phyloP scores from a whole-genome alignment of 1,284 basidiomycete species.

The Chondrostereum purpureum region DNA sequence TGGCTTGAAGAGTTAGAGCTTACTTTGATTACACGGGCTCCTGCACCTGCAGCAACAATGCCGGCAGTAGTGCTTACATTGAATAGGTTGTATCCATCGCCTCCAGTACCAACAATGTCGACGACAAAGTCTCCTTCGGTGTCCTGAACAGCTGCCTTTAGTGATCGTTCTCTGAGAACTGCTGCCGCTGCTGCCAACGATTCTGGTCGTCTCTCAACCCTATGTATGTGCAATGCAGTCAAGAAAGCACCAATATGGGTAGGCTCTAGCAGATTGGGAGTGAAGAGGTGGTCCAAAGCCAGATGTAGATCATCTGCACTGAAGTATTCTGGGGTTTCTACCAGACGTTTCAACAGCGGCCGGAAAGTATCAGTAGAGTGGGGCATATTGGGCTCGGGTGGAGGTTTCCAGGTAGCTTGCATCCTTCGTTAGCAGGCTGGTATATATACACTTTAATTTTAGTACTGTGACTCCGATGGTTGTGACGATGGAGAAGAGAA shows the following conservation, averaged over 20 bases:
- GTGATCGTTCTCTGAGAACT: conserved; percentile 62
- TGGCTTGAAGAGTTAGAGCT: conserved; percentile 15
- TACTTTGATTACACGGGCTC: conserved; percentile 90
- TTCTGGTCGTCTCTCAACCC: conserved; percentile 69
- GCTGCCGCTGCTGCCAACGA: conserved; percentile 73
- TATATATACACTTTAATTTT: too few species aligned
- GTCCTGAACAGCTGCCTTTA: conserved; percentile 54
- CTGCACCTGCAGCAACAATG: conserved; percentile 92
- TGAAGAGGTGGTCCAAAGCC: conserved; percentile 72
- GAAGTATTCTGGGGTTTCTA: conserved; percentile 74
- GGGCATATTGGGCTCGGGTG: conserved; percentile 13
- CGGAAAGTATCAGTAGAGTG: conserved; percentile 64
- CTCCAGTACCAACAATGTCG: conserved; percentile 70
- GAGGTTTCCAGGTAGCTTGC: background rate
- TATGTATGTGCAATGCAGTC: conserved; percentile 73
- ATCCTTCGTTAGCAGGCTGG: background rate
- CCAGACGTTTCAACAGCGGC: conserved; percentile 65
- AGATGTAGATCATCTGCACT: conserved; percentile 60
- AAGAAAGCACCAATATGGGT: conserved; percentile 81
- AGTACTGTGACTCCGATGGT: too few species aligned
- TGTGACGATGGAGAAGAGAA: background rate
- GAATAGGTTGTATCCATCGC: conserved; percentile 95
- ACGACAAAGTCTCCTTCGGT: conserved; percentile 61
- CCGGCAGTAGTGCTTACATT: conserved; percentile 96
- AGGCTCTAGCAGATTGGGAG: conserved; percentile 52